These are phyloP conservation scores for Trichoderma lentiforme DNA, from an alignment of 2,329 filamentous ascomycete genomes.

Conservation along the genomic window DNA sequence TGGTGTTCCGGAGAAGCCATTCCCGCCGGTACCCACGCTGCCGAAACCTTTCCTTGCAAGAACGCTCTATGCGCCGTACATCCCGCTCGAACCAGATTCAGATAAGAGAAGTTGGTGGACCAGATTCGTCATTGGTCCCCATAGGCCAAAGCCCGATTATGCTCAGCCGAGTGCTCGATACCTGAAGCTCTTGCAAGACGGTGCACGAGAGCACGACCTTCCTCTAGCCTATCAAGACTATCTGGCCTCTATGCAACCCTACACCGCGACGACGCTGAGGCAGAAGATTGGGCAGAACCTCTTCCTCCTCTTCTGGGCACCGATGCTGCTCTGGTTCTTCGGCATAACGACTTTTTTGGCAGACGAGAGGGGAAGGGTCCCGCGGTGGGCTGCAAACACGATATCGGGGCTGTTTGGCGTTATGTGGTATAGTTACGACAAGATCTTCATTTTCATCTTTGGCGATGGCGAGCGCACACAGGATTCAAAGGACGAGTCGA, in stretches of 20 bases:
- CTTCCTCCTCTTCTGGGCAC: conserved; percentile 55
- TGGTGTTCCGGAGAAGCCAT: conserved; percentile 62
- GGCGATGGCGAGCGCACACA: conserved; percentile 78
- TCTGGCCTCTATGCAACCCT: conserved; percentile 65
- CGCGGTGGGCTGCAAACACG: conserved; percentile 60
- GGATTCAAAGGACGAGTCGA: conserved; percentile 29
- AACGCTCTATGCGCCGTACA: conserved; percentile 71
- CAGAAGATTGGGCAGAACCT: conserved; percentile 65
- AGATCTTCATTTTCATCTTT: conserved; percentile 58
- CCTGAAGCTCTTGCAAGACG: conserved; percentile 72
- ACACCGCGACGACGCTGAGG: conserved; percentile 61
- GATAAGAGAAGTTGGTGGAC: conserved; percentile 43
- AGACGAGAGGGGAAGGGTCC: conserved; percentile 64
- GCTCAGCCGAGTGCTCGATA: conserved; percentile 84
- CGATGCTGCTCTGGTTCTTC: conserved; percentile 56
- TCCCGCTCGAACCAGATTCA: conserved; percentile 36
- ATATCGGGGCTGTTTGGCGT: conserved; percentile 51
- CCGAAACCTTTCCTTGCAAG: conserved; percentile 73
- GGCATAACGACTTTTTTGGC: conserved; percentile 45
- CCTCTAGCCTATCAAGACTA: conserved; percentile 75
- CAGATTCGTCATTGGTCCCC: conserved; percentile 43
- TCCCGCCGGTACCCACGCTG: conserved; percentile 47
- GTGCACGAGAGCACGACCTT: conserved; percentile 75
- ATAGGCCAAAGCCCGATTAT: conserved; percentile 65
- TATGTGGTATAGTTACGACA: conserved; percentile 46